Base-by-base conservation (phyloP, 306 rosid genomes). In the Fragaria nilgerrensis region DNA sequence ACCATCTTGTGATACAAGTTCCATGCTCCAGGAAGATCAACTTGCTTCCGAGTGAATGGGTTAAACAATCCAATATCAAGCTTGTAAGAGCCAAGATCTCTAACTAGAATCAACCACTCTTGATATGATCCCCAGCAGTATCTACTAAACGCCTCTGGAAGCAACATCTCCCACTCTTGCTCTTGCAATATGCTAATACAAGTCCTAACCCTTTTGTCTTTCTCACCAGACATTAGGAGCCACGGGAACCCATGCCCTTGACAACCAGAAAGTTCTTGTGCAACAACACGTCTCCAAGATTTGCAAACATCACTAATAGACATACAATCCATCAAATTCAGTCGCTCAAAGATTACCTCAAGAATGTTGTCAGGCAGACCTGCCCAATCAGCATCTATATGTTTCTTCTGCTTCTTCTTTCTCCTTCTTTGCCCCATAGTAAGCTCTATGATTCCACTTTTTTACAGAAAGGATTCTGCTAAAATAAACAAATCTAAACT, bases 1-100 rank as follows among this genome's bases (percentile, higher is more conserved):
- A 87, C 91, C 65, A 88, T 76, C 82, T 88, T 90, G 80, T 85
- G 90, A 83, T 88, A 90, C 70, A 88, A 85, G 81, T 88, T 87
- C 91, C 91, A 88, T 45, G 82, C 61, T 66, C 43, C 20, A 5
- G 96, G 96, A 37, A 90, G 83, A 74, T 77, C 61, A 68, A 85
- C 47, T 76, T 85, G 80, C 20, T 74, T 74, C 74, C 53, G 16
- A 15, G 89, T 76, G 76, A 90, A 90, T 23, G 91, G 92, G 68
- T 90, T 88, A 75, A 86, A 66, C 82, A 90, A 75, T 65, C 68
- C 78, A 61, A 86, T 73, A 34, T 83, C 84, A 69, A 90, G 83
- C 67, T 32, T 29, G 76, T 69, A 87, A 80, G 29, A 80, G 23
- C 72, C 84, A 49, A 85, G 27, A 64, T 77, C 77, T 29, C 76